Base-by-base conservation (phyloP, 73 alveolate species). In the Tetrahymena thermophila region DNA sequence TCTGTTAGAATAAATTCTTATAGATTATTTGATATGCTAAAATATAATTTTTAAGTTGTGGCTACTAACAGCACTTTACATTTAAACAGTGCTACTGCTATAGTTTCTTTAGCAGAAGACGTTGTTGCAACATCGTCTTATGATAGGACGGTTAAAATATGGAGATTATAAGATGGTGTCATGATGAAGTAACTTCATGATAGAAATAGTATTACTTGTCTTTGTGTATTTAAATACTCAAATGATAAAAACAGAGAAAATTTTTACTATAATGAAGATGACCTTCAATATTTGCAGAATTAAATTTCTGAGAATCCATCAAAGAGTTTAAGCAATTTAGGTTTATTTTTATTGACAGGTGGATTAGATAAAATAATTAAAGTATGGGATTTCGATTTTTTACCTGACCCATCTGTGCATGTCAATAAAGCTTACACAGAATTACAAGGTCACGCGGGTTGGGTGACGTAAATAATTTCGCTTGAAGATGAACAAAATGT, bases 311-410 rank as follows among this genome's bases (percentile, higher is more conserved):
- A 55, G 23, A 93, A 93, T 17, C 85, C 85, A 23, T 34, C 89
- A 11, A 71, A 71, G 17, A n/a, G 35, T 28, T n/a, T 94, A 16
- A 94, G 96, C 84, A 71, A 94, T 58, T 35, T 93, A 35, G 96
- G 96, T 34, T 94, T 58, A 28, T 94, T 83, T 55, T 71, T 94
- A 84, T 17, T 94, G 71, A 37, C 94, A 38, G 96, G 94, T 35
- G 96, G 96, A 15, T 58, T 94, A 25, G 96, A 94, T 94, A 94
- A 94, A 58, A 23, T 42, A 35, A 94, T 94, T 13, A 94, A 94
- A 44, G 96, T 94, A n/a, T 94, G 96, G 96, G 96, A 94, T 44
- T 94, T 94, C 35, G 94, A 94, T 37, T 83, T 94, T 14, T 56
- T 44, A 35, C 37, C 71, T 34, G 93, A 94, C 55, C 94, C 85